Evolutionary conservation across 306 rosid genomes (phyloP), one percentile per base, ranked within the genome.

Genomic region (Leucaena leucocephala): DNA sequence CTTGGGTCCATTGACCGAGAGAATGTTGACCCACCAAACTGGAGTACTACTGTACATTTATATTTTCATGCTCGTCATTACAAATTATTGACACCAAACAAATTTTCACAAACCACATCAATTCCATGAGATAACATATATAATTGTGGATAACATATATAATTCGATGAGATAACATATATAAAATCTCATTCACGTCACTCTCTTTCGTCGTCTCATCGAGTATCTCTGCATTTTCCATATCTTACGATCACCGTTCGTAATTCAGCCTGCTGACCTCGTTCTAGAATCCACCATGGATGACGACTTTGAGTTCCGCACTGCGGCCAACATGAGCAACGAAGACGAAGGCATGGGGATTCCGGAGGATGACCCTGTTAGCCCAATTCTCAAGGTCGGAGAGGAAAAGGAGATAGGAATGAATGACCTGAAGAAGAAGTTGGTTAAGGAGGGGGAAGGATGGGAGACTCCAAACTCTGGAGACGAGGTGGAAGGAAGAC

Each of bases 391-490:
- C 52, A 89, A 91, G 80, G 94, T 91, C 3, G 98, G 98, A 6
- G 98, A 92, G 80, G 98, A 95, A 86, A 86, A 91, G 78, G 97
- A 91, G 84, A 92, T 95, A 85, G 96, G 98, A 0, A 73, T 44
- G 14, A 89, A 83, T 38, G 97, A 98, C 2, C 70, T 95, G 83
- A 95, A 87, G 90, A 95, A 95, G 96, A 91, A 90, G 88, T 91
- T 95, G 12, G 79, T 95, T 49, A 92, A 91, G 81, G 91, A 88
- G 77, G 98, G 98, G 22, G 81, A 88, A 71, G 90, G 85, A 61
- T 92, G 97, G 97, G 92, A 88, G 0, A 87, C 83, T 4, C 98
- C 97, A 5, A 96, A 95, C 0, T 82, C 27, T 54, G 98, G 98
- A 44, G 97, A 94, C 44, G 97, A 92, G 85, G 98, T 94, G 42